phyloP scores from a whole-genome alignment of 2,329 filamentous ascomycete genomes.

The Aspergillus sp. region DNA sequence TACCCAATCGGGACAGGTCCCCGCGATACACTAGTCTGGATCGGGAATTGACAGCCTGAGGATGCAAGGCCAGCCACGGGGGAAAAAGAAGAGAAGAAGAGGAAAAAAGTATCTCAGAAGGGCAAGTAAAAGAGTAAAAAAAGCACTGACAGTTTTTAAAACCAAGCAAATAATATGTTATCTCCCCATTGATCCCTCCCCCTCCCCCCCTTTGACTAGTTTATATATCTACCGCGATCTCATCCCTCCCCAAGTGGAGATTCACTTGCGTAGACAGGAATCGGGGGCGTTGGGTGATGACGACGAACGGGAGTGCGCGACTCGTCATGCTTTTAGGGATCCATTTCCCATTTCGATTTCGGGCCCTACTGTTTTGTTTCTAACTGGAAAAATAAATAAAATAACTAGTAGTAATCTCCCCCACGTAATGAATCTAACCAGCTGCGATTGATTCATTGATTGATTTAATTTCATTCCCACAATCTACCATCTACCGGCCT shows the following conservation, averaged over 20 bases:
- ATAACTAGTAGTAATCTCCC: no score
- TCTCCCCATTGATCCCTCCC: neutral
- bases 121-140: neutral
- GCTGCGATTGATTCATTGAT: neutral
- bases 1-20: constrained; percentile 24
- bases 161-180: neutral
- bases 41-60: constrained; percentile 19
- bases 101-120: neutral
- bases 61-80: constrained; percentile 7
- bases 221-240: neutral
- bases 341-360: neutral
- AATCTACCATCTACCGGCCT: no score
- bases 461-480: no score
- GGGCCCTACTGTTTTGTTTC: no score
- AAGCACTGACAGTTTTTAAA: neutral
- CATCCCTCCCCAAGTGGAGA: neutral
- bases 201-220: no score
- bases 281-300: constrained; percentile 11
- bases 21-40: constrained; percentile 25
- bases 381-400: no score
- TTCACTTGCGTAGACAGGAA: constrained; percentile 10
- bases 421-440: neutral
- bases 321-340: constrained; percentile 6
- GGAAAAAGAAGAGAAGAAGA: neutral
- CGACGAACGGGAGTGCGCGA: constrained; percentile 8